phyloP scores from a whole-genome alignment of 768 basidiomycete genomes.

The Rhodosporidiobolus sp. region DNA sequence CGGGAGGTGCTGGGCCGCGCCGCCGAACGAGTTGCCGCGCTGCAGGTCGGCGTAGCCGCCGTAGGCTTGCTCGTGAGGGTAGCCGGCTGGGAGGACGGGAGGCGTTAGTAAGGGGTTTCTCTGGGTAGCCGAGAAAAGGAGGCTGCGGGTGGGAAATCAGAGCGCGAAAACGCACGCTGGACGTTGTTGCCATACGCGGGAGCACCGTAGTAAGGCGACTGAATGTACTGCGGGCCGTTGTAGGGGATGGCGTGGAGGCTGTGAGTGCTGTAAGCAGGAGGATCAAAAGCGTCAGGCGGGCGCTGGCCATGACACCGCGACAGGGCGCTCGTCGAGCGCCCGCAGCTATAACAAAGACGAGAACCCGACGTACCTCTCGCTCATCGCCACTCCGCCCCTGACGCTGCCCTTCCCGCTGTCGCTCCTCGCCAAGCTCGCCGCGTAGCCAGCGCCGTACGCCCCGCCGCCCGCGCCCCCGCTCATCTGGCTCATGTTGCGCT shows the following conservation, averaged over 20 bases:
- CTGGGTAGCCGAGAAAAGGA: too few species aligned
- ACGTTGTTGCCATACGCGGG: neutral
- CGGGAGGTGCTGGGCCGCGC: neutral
- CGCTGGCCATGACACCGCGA: neutral
- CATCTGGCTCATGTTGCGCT: constrained; percentile 21
- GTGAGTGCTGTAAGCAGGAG: neutral
- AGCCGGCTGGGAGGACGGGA: constrained; percentile 12
- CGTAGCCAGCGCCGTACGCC: constrained; percentile 4
- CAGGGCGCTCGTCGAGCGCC: neutral
- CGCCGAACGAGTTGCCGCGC: constrained; percentile 10
- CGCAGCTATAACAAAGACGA: neutral
- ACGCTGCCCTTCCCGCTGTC: constrained; percentile 11
- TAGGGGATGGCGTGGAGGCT: constrained; percentile 15
- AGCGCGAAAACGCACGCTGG: constrained; percentile 1
- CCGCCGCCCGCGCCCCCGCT: neutral
- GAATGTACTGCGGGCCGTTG: constrained; percentile 6
- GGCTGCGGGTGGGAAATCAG: neutral
- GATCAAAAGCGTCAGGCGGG: neutral
- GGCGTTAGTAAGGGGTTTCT: neutral
- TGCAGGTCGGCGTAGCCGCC: constrained; percentile 22
- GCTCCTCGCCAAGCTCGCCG: constrained; percentile 28
- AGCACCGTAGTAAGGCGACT: constrained; percentile 12
- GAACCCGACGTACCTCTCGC: constrained; percentile 21
- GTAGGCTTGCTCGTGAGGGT: constrained; percentile 30
- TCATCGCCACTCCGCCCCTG: constrained; percentile 10